Percentiles rank a stretch among this genome's conserved stretches.
Conservation (phyloP, 1,284 basidiomycete species). For the Cutaneotrichosporon cavernicola region DNA sequence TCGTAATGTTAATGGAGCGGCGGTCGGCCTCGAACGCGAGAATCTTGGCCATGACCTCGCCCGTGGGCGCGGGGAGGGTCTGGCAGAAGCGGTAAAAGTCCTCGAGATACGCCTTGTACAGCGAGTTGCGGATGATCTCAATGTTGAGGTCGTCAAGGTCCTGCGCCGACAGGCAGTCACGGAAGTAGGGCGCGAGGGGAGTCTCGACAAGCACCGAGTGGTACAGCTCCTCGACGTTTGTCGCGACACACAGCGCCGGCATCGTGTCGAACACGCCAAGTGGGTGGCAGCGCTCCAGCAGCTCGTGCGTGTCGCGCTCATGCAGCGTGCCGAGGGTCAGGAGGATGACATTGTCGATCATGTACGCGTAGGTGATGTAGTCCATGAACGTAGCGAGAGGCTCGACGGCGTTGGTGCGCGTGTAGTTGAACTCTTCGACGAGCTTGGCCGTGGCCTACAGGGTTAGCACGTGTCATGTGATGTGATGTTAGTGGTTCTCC, state of each 20-base stretch:
- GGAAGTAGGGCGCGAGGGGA: slow-evolving; percentile 95
- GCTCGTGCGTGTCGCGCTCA: slow-evolving; percentile 94
- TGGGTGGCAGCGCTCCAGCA: slow-evolving; percentile 94
- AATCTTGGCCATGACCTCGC: slow-evolving; percentile 83
- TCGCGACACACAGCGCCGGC: slow-evolving; percentile 98
- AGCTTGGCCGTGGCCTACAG: slow-evolving; percentile 77
- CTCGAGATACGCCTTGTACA: slow-evolving; percentile 98
- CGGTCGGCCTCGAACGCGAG: slow-evolving; percentile 96
- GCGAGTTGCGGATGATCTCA: slow-evolving; percentile 99
- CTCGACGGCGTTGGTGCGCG: slow-evolving; percentile 85
- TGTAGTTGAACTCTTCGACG: slow-evolving; percentile 95
- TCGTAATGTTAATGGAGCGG: slow-evolving; percentile 95
- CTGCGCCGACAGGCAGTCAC: slow-evolving; percentile 87
- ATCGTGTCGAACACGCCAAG: slow-evolving; percentile 97
- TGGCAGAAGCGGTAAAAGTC: slow-evolving; percentile 88
- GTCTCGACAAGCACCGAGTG: slow-evolving; percentile 97
- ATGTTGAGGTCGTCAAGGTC: slow-evolving; percentile 99
- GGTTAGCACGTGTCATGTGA: slow-evolving; percentile 11
- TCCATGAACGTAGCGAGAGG: slow-evolving; percentile 92
- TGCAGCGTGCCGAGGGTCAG: slow-evolving; percentile 97
- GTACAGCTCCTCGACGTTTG: slow-evolving; percentile 98
- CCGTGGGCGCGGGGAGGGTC: slow-evolving; percentile 77
- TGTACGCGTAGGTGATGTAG: slow-evolving; percentile 96
- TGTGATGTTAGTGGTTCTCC: background rate
- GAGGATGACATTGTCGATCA: slow-evolving; percentile 99